Conservation (phyloP, 805 yeast genomes). For the Saccharomycopsis capsularis region DNA sequence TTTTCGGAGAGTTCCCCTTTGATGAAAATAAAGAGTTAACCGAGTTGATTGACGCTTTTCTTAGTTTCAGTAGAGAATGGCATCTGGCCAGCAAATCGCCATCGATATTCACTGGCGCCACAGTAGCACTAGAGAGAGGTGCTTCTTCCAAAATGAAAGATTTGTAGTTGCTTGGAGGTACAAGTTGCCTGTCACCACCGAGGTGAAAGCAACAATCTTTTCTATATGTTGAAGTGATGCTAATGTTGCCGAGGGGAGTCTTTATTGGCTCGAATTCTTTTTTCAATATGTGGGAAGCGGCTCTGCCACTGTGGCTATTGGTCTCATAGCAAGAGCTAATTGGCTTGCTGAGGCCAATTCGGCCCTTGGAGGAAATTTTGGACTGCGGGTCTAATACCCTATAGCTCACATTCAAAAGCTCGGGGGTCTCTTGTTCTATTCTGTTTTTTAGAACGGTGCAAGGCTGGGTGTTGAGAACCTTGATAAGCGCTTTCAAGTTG, state of each 20-base stretch:
- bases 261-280: slow-evolving; percentile 2
- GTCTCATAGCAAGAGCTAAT: slow-evolving; percentile 1
- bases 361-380: slow-evolving; percentile 16
- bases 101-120: neutral
- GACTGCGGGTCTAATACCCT: slow-evolving; percentile 12
- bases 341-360: slow-evolving; percentile 17
- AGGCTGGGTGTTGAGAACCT: slow-evolving; percentile 5
- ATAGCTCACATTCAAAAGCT: slow-evolving; percentile 4
- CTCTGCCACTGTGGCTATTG: neutral
- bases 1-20: neutral
- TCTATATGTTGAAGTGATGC: slow-evolving; percentile 7
- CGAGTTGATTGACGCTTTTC: slow-evolving; percentile 6
- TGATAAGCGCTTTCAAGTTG: neutral
- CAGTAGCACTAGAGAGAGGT: neutral
- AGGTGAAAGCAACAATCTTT: slow-evolving; percentile 12
- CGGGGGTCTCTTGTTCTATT: neutral
- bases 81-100: too few species aligned
- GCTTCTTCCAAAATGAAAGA: too few species aligned
- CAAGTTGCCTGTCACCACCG: too few species aligned
- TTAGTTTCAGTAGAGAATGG: too few species aligned
- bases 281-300: neutral
- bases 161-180: too few species aligned
- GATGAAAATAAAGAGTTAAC: neutral
- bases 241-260: slow-evolving; percentile 1
- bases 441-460: slow-evolving; percentile 5